Evolutionary conservation across 1,139 yeast genomes (phyloP).

Genomic region (Magnusiomyces ingens): DNA sequence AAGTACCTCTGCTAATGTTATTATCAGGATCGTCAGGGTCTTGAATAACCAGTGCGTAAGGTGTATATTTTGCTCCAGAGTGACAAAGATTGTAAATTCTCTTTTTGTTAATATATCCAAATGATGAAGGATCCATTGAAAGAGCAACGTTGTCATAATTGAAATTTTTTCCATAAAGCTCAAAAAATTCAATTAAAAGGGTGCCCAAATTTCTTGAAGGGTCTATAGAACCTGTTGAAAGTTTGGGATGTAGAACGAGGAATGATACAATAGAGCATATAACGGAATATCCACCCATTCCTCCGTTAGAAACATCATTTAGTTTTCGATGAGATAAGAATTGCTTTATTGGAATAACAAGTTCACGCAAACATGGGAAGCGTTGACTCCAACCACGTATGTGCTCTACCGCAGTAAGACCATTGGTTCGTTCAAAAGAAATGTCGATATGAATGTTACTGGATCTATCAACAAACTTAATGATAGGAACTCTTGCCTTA

Average conservation of each 20-base stretch:
- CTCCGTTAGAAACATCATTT: constrained; percentile 94
- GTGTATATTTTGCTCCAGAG: constrained; percentile 33
- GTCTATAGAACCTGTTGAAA: constrained; percentile 59
- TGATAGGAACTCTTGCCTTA: constrained; percentile 90
- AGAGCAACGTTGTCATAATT: constrained; percentile 65
- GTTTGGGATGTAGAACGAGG: constrained; percentile 66
- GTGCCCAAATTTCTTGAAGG: constrained; percentile 79
- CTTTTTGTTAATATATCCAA: constrained; percentile 53
- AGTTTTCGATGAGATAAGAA: constrained; percentile 72
- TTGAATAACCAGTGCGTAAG: constrained; percentile 70
- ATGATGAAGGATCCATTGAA: constrained; percentile 38
- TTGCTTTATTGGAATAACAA: constrained; percentile 80
- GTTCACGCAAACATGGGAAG: constrained; percentile 77
- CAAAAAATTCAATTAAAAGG: constrained; percentile 84
- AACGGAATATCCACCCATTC: constrained; percentile 90
- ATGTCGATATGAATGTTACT: constrained; percentile 79
- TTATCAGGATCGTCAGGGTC: constrained; percentile 83
- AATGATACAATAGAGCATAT: constrained; percentile 84
- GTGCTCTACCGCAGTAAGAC: constrained; percentile 74
- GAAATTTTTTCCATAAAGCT: constrained; percentile 87
- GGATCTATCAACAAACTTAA: constrained; percentile 75
- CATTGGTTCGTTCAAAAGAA: constrained; percentile 84
- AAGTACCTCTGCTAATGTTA: constrained; percentile 82
- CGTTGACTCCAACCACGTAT: constrained; percentile 68
- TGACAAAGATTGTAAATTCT: constrained; percentile 50